Evolutionary conservation across 2,329 filamentous ascomycete species (phyloP).

Genomic region (Helicocarpus griseus): DNA sequence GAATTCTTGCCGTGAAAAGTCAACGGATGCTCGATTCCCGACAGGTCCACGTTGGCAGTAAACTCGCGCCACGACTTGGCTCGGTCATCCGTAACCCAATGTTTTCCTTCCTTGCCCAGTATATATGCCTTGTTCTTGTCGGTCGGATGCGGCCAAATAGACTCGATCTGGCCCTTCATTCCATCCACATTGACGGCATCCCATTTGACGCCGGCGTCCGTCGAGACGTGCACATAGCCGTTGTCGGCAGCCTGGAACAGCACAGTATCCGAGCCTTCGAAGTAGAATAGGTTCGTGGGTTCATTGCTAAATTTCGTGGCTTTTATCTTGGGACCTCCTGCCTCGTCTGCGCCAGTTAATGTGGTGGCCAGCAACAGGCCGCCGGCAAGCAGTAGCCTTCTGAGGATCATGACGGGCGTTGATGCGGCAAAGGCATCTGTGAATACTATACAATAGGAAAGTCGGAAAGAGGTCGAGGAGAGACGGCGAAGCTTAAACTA

Average conservation of each 20-base stretch:
- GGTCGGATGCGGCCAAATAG: slow-evolving; percentile 67
- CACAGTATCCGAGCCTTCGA: slow-evolving; percentile 76
- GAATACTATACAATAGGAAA: neutral
- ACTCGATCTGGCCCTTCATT: slow-evolving; percentile 36
- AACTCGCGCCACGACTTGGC: slow-evolving; percentile 77
- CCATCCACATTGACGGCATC: slow-evolving; percentile 53
- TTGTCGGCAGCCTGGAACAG: slow-evolving; percentile 60
- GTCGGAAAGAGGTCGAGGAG: neutral
- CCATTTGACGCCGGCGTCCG: slow-evolving; percentile 74
- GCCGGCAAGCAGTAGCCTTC: slow-evolving; percentile 38
- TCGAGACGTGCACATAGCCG: slow-evolving; percentile 64
- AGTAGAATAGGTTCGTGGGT: slow-evolving; percentile 70
- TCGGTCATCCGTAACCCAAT: slow-evolving; percentile 76
- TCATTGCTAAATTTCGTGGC: slow-evolving; percentile 55
- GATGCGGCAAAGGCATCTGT: slow-evolving; percentile 12
- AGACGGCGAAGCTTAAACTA: neutral
- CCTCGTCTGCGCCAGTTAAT: slow-evolving; percentile 39
- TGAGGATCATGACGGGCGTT: slow-evolving; percentile 27
- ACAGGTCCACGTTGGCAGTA: slow-evolving; percentile 41
- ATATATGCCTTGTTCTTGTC: slow-evolving; percentile 73
- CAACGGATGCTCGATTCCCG: slow-evolving; percentile 40
- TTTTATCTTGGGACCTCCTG: slow-evolving; percentile 55
- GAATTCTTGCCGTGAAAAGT: slow-evolving; percentile 76
- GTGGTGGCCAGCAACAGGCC: slow-evolving; percentile 43
- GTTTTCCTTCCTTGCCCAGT: slow-evolving; percentile 56